phyloP scores from a whole-genome alignment of 306 rosid genomes.

The Abrus precatorius region DNA sequence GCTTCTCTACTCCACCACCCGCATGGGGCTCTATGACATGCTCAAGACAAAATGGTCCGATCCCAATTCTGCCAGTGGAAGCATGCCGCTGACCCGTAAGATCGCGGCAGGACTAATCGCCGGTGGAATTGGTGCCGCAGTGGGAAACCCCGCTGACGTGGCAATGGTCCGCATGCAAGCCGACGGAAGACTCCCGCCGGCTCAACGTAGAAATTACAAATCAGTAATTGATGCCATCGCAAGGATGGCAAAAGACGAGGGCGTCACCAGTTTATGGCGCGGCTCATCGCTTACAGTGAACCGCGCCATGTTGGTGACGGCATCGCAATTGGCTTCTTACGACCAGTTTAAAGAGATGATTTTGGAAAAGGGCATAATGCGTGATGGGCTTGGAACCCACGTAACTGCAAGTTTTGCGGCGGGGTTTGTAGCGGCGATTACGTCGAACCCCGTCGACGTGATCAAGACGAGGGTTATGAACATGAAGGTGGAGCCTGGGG shows the following conservation, averaged over 20 bases:
- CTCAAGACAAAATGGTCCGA: slow-evolving; percentile 74
- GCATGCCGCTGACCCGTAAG: slow-evolving; percentile 55
- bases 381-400: slow-evolving; percentile 78
- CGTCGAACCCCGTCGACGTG: slow-evolving; percentile 79
- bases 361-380: slow-evolving; percentile 56
- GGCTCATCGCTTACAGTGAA: slow-evolving; percentile 72
- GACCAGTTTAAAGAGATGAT: slow-evolving; percentile 76
- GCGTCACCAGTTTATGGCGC: slow-evolving; percentile 72
- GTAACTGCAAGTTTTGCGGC: slow-evolving; percentile 74
- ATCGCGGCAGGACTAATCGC: slow-evolving; percentile 64
- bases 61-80: slow-evolving; percentile 45
- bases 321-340: slow-evolving; percentile 76
- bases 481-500: slow-evolving; percentile 74
- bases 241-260: slow-evolving; percentile 59
- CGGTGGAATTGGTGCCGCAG: slow-evolving; percentile 70
- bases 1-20: slow-evolving; percentile 73
- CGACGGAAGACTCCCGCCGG: slow-evolving; percentile 69
- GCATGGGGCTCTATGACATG: slow-evolving; percentile 80
- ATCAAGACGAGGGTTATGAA: slow-evolving; percentile 84
- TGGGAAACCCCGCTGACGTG: slow-evolving; percentile 79
- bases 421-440: slow-evolving; percentile 74
- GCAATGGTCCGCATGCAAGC: slow-evolving; percentile 90
- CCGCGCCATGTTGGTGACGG: slow-evolving; percentile 85
- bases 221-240: slow-evolving; percentile 70
- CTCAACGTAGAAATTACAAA: slow-evolving; percentile 66